Evolutionary conservation across 1,284 basidiomycete genomes (phyloP).

Genomic region (Ceratobasidium sp.): DNA sequence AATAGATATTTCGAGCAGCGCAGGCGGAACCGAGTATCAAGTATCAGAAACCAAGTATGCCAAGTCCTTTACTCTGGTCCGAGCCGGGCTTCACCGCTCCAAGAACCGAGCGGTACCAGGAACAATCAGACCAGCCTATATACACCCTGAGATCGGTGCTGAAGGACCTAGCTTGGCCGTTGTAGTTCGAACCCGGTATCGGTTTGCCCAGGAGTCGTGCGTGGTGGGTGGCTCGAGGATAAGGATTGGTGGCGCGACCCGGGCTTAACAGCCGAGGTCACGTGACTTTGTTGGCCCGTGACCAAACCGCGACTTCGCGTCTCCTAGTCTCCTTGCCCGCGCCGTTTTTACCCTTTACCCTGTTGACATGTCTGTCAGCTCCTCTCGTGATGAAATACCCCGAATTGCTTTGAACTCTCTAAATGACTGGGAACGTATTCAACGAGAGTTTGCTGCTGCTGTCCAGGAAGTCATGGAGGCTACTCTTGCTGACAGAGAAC

Average conservation of each 20-base stretch:
- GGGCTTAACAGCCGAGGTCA: conserved; percentile 19
- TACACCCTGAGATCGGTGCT: too few species aligned
- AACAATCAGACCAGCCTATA: too few species aligned
- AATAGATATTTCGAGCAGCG: not conserved
- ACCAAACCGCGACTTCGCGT: conserved; percentile 36
- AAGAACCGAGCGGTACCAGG: too few species aligned
- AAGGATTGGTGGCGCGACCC: conserved; percentile 24
- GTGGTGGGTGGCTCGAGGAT: conserved; percentile 31
- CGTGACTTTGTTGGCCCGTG: conserved; percentile 15
- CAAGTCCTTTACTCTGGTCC: too few species aligned
- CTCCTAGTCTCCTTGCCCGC: not conserved
- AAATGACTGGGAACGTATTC: conserved; percentile 70
- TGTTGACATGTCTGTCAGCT: conserved; percentile 55
- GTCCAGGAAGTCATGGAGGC: conserved; percentile 61
- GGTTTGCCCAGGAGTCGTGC: conserved; percentile 21
- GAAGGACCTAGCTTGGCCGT: too few species aligned
- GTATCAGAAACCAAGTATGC: too few species aligned
- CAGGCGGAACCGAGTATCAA: too few species aligned
- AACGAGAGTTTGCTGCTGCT: conserved; percentile 62
- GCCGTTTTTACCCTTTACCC: not conserved
- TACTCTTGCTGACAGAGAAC: conserved; percentile 55
- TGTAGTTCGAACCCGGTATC: not conserved
- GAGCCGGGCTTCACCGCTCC: too few species aligned
- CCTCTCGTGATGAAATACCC: conserved; percentile 59
- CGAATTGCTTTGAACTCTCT: conserved; percentile 71